Conservation (phyloP, 352 stramenopile species). For the Phytophthora uliginosa region DNA sequence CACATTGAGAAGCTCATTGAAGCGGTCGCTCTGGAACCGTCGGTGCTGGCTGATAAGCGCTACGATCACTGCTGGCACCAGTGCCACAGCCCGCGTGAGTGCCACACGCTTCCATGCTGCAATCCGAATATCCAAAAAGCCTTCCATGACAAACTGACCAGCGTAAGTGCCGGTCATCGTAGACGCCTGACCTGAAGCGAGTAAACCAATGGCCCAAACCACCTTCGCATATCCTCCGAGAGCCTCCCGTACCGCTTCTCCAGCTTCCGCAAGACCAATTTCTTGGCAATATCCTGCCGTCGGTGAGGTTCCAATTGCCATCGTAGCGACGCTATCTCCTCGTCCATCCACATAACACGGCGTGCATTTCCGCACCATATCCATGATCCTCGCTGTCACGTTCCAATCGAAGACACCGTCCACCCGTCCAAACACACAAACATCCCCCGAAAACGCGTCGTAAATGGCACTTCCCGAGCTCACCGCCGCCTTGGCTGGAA, state of each 20-base stretch:
- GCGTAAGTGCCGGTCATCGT: conserved; percentile 96
- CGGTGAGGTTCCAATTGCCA: conserved; percentile 13
- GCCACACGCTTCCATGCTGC: conserved; percentile 86
- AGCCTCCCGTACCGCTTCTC: conserved; percentile 66
- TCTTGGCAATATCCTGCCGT: conserved; percentile 80
- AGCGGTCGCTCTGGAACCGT: conserved; percentile 65
- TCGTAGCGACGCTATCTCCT: conserved; percentile 3
- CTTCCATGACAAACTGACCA: conserved; percentile 96
- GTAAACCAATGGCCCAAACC: conserved; percentile 92
- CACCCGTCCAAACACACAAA: conserved; percentile 49
- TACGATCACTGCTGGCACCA: conserved; percentile 83
- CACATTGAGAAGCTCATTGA: conserved; percentile 89
- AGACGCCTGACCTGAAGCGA: conserved; percentile 91
- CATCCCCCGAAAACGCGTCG: conserved; percentile 59
- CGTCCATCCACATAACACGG: conserved; percentile 66
- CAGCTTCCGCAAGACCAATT: conserved; percentile 81
- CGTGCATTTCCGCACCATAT: conserved; percentile 30
- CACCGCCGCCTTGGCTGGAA: conserved; percentile 59
- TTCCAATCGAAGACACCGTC: conserved; percentile 15
- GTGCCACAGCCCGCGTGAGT: conserved; percentile 87
- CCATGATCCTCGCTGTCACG: conserved; percentile 5
- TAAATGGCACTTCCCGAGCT: conserved; percentile 70
- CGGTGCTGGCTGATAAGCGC: conserved; percentile 66
- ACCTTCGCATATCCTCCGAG: conserved; percentile 72
- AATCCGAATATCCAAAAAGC: conserved; percentile 91